Base-by-base conservation (phyloP, 345 rosid genomes). In the Aquilaria malaccensis region DNA sequence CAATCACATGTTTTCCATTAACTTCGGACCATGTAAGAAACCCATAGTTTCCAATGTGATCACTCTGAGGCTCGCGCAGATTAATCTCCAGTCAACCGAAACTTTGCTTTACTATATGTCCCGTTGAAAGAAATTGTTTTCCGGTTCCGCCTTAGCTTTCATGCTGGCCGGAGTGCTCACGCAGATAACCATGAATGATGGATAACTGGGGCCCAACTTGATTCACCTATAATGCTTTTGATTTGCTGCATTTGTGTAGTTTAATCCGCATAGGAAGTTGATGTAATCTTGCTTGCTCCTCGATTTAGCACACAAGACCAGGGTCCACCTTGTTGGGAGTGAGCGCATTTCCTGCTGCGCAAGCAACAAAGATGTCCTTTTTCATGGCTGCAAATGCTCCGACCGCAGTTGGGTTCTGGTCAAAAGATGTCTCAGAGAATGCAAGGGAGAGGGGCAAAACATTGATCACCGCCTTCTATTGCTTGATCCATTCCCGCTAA, bases 401-500 rank as follows among this genome's bases (percentile, higher is more conserved):
- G 0, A 83, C 47, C 13, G 85, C 84, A 2, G 81, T 70, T 5
- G 80, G 82, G 65, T 83, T 79, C 60, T 65, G 45, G 45, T 70
- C 75, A 43, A 81, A 83, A 0, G 77, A 58, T 10, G 80, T 75
- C 70, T 79, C 74, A 0, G 30, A 0, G 72, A 75, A 83, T 0
- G 61, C 77, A 46, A 77, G 37, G 0, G 85, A 79, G 41, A 81
- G 15, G 0, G 85, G 77, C 71, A 79, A 31, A 52, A 81, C 55
- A 46, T 84, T 81, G 56, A 81, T 22, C 86, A 0, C 86, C 78
- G 31, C 81, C 89, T 2, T 59, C 78, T 56, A 81, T 71, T 11
- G 85, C 84, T 62, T 79, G 85, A 67, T 83, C 81, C 79, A 83
- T 55, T 33, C 80, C 81, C 2, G 85, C 88, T 52, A 83, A 68